Conservation (phyloP, 192 early-diverging fungal species). For the Allomyces macrogynus region DNA sequence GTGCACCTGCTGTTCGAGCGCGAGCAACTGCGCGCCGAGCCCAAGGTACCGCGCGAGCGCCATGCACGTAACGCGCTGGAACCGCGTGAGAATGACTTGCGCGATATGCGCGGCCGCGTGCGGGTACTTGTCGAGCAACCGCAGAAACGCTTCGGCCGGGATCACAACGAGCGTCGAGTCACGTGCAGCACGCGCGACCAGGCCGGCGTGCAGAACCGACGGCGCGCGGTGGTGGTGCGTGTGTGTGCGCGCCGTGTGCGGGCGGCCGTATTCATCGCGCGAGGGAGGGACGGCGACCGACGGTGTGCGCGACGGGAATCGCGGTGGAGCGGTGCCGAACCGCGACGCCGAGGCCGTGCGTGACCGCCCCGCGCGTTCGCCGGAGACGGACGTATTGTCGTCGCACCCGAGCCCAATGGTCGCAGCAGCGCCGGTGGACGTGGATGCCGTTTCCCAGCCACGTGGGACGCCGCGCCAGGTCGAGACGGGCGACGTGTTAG, state of each 20-base stretch:
- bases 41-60: conserved; percentile 77
- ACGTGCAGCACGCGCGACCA: conserved; percentile 61
- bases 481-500: too few relatives aligned
- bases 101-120: conserved; percentile 82
- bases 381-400: too few relatives aligned
- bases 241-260: not conserved
- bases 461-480: too few relatives aligned
- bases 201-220: conserved; percentile 38
- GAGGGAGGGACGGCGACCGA: not conserved
- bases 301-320: too few relatives aligned
- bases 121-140: conserved; percentile 74
- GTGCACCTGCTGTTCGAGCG: conserved; percentile 1
- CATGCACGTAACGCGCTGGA: conserved; percentile 84
- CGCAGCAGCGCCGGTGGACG: too few relatives aligned
- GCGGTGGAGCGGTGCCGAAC: too few relatives aligned
- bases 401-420: too few relatives aligned
- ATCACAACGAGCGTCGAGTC: conserved; percentile 86
- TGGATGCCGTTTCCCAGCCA: too few relatives aligned
- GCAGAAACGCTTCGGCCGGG: conserved; percentile 77
- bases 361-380: too few relatives aligned
- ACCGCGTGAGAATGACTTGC: conserved; percentile 84
- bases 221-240: too few relatives aligned
- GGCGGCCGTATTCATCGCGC: not conserved
- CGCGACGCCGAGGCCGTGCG: too few relatives aligned
- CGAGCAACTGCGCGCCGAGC: conserved; percentile 52